Evolutionary conservation across 371 early-diverging fungal genomes (phyloP).

Genomic region (Nematocida displodere): DNA sequence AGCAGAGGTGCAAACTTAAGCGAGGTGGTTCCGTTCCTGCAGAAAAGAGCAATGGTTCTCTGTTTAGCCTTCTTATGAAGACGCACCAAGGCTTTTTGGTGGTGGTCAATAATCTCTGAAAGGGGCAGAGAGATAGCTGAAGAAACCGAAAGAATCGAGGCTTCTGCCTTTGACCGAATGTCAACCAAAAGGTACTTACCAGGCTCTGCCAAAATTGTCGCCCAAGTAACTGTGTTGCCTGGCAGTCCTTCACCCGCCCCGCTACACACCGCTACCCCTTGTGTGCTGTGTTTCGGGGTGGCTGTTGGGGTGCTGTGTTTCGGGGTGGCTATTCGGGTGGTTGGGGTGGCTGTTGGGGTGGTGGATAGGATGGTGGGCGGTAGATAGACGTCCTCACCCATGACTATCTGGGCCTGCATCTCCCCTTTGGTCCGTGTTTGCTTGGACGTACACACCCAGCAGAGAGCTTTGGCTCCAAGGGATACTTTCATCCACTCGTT

Average conservation of each 20-base stretch:
- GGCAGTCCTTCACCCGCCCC: not conserved
- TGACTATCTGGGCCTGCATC: not conserved
- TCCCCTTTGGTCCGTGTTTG: slow-evolving; percentile 1
- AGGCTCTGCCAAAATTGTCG: not conserved
- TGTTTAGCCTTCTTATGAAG: slow-evolving; percentile 6
- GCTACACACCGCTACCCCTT: not conserved
- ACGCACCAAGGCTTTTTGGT: not conserved
- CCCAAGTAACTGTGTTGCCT: not conserved
- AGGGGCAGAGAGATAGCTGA: not conserved
- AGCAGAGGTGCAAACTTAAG: slow-evolving; percentile 29
- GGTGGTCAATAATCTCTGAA: slow-evolving; percentile 20
- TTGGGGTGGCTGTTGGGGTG: not conserved
- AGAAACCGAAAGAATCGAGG: slow-evolving; percentile 12
- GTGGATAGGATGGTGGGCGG: not conserved
- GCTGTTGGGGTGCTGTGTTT: not conserved
- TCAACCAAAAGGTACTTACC: slow-evolving; percentile 34
- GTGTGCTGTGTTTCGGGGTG: no score
- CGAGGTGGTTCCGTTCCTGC: slow-evolving; percentile 40
- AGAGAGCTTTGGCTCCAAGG: slow-evolving; percentile 9
- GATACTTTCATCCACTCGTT: slow-evolving; percentile 8
- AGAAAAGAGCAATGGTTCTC: slow-evolving; percentile 27
- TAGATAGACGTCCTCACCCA: not conserved
- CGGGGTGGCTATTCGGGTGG: not conserved
- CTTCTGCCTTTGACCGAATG: slow-evolving; percentile 14
- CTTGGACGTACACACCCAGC: not conserved